Evolutionary conservation across 805 yeast species (phyloP).

Genomic region (baker's yeast (Saccharomyces cerevisiae)): DNA sequence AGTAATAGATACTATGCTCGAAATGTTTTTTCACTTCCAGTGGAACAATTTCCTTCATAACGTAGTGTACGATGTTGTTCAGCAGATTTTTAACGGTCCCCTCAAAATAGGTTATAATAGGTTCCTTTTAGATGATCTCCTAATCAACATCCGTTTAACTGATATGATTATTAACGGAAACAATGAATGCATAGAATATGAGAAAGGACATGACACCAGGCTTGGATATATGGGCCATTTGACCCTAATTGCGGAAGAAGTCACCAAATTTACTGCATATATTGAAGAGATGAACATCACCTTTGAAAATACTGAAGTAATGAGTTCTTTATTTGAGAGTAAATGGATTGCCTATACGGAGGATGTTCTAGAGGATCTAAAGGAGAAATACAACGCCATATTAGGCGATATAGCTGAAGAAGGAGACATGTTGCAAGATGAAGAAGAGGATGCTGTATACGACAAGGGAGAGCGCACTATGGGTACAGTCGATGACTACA

Average conservation of each 20-base stretch:
- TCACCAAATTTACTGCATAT: conserved; percentile 68
- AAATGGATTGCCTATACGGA: conserved; percentile 78
- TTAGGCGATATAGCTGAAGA: conserved; percentile 63
- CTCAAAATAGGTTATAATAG: conserved; percentile 67
- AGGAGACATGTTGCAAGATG: conserved; percentile 25
- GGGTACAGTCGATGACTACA: conserved; percentile 21
- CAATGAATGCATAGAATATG: conserved; percentile 48
- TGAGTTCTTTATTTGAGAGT: conserved; percentile 20
- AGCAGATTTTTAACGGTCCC: conserved; percentile 71
- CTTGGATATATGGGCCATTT: conserved; percentile 96
- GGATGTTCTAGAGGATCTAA: conserved; percentile 72
- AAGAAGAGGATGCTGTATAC: conserved; percentile 31
- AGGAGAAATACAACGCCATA: conserved; percentile 90
- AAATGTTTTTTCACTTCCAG: conserved; percentile 62
- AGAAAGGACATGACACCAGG: conserved; percentile 54
- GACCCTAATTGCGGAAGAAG: conserved; percentile 89
- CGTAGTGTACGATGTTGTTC: conserved; percentile 77
- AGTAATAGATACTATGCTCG: conserved; percentile 50
- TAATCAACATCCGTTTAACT: conserved; percentile 52
- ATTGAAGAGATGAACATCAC: conserved; percentile 31
- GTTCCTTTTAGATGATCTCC: conserved; percentile 52
- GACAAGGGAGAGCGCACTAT: not conserved
- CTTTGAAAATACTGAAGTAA: conserved; percentile 20
- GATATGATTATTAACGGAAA: conserved; percentile 60
- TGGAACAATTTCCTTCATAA: conserved; percentile 84